Conservation (phyloP, 768 basidiomycete genomes). For the Suillus lakei region DNA sequence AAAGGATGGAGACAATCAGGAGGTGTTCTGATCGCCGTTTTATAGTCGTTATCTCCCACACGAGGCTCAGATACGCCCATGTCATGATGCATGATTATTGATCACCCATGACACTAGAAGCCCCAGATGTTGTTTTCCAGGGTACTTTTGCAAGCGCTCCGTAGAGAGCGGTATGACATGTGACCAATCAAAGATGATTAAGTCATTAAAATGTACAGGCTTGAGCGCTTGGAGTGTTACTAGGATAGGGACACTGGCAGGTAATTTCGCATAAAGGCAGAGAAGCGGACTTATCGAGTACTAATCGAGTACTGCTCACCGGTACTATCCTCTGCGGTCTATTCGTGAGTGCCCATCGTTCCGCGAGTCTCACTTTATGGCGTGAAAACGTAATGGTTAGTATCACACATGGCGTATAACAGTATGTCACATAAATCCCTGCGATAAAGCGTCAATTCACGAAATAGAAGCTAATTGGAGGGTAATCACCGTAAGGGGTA, state of each 20-base stretch:
- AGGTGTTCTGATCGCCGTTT: background rate
- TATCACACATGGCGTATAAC: too few relatives aligned
- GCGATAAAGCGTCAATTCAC: too few relatives aligned
- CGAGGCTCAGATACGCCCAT: conserved; percentile 3
- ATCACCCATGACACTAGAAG: background rate
- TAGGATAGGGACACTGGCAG: background rate
- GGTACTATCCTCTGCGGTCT: too few relatives aligned
- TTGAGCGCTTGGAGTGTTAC: background rate
- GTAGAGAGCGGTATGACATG: background rate
- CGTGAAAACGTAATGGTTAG: too few relatives aligned
- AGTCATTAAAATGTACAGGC: background rate
- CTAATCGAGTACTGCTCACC: too few relatives aligned
- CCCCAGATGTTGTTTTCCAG: background rate
- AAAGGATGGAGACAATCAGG: background rate
- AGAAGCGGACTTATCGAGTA: background rate
- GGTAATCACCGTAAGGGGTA: too few relatives aligned
- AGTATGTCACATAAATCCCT: too few relatives aligned
- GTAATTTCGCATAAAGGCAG: background rate
- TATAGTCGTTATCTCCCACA: conserved; percentile 1
- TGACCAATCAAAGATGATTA: background rate
- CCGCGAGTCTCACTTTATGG: too few relatives aligned
- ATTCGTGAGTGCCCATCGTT: too few relatives aligned
- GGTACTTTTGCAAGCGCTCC: background rate
- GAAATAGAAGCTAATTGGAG: too few relatives aligned
- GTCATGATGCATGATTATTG: background rate